Percentiles rank a stretch among this genome's conserved stretches.
phyloP scores from a whole-genome alignment of 345 rosid species.

The Syzygium oleosum region DNA sequence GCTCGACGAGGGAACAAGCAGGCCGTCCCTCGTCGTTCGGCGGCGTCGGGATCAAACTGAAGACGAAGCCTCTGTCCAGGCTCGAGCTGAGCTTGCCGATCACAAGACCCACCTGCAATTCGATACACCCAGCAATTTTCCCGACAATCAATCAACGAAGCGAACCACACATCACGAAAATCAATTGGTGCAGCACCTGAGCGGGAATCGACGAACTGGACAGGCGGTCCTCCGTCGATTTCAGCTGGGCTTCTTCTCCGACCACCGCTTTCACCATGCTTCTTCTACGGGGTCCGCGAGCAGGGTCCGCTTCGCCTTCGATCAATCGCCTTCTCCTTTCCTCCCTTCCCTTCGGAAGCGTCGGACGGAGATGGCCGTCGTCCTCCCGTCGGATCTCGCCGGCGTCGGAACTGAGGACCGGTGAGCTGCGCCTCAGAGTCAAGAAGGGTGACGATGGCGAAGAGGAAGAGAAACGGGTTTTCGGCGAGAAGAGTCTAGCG shows the following conservation, averaged over 20 bases:
- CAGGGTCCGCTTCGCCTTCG: neutral
- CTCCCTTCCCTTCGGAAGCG: neutral
- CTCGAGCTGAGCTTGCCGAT: constrained; percentile 78
- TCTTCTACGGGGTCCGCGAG: neutral
- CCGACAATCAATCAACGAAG: neutral
- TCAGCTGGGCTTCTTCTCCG: constrained; percentile 77
- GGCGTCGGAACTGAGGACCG: neutral
- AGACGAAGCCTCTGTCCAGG: constrained; percentile 76
- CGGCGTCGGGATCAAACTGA: constrained; percentile 78
- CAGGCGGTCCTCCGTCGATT: constrained; percentile 64
- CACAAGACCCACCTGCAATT: constrained; percentile 69
- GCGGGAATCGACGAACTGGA: constrained; percentile 54
- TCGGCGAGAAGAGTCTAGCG: neutral
- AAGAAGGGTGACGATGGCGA: neutral
- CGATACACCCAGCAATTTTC: neutral
- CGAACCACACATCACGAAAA: neutral
- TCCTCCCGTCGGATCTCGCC: neutral
- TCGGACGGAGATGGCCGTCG: neutral
- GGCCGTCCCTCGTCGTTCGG: constrained; percentile 64
- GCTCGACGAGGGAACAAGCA: constrained; percentile 55
- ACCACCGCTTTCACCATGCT: constrained; percentile 80
- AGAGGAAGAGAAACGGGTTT: neutral
- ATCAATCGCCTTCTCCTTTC: neutral
- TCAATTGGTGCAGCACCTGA: constrained; percentile 27
- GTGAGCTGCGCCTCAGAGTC: neutral